Percentiles rank a stretch among this genome's conserved stretches.
phyloP scores from a whole-genome alignment of 2,329 filamentous ascomycete species.

The Clonostachys byssicola region DNA sequence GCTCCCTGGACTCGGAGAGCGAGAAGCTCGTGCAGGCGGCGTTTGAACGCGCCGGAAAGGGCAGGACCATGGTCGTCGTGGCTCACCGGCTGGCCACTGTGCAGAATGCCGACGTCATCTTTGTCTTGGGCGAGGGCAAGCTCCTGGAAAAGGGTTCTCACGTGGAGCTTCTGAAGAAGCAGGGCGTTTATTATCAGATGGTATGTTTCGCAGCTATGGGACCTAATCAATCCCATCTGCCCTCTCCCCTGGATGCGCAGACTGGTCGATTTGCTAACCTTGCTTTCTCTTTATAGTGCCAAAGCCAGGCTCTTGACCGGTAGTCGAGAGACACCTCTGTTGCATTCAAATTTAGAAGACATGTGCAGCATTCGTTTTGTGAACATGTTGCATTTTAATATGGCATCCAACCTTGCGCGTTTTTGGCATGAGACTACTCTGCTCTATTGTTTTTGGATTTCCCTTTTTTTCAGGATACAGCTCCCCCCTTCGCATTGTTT shows the following conservation, averaged over 20 bases:
- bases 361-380: too few relatives aligned
- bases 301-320: slow-evolving; percentile 53
- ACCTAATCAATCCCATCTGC: too few relatives aligned
- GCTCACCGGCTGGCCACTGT: slow-evolving; percentile 75
- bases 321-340: slow-evolving; percentile 16
- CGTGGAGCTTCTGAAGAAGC: slow-evolving; percentile 42
- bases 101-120: slow-evolving; percentile 76
- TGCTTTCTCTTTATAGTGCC: slow-evolving; percentile 33
- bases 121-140: slow-evolving; percentile 63
- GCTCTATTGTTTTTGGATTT: too few relatives aligned
- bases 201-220: slow-evolving; percentile 26
- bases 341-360: too few relatives aligned
- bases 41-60: slow-evolving; percentile 58
- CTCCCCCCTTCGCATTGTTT: too few relatives aligned
- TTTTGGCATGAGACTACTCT: too few relatives aligned
- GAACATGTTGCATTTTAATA: too few relatives aligned
- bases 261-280: not conserved
- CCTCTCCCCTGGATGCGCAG: not conserved
- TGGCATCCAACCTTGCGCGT: too few relatives aligned
- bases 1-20: slow-evolving; percentile 60
- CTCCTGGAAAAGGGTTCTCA: slow-evolving; percentile 52
- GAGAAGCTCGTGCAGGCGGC: slow-evolving; percentile 62
- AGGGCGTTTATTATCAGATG: slow-evolving; percentile 55
- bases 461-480: too few relatives aligned
- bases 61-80: slow-evolving; percentile 68